phyloP scores from a whole-genome alignment of 768 basidiomycete species.

The Rhizopogon vesiculosus region DNA sequence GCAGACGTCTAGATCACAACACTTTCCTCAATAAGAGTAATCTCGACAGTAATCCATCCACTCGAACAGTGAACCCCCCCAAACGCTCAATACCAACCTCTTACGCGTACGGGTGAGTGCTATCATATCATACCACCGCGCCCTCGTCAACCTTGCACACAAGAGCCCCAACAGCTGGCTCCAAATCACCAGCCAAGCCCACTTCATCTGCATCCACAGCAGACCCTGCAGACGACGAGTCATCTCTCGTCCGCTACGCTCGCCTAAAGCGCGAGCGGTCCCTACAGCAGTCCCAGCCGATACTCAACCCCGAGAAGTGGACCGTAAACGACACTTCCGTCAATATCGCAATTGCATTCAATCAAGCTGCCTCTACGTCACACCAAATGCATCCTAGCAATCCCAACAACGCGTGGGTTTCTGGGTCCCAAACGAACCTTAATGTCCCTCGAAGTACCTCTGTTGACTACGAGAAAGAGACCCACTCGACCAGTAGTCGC shows the following conservation, averaged over 20 bases:
- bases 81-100: slow-evolving; percentile 47
- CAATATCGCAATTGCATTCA: slow-evolving; percentile 79
- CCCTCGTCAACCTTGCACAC: slow-evolving; percentile 13
- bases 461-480: slow-evolving; percentile 72
- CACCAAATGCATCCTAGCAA: slow-evolving; percentile 40
- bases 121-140: slow-evolving; percentile 7
- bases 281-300: slow-evolving; percentile 11
- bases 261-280: slow-evolving; percentile 41
- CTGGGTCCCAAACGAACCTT: slow-evolving; percentile 43
- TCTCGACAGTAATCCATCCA: slow-evolving; percentile 21
- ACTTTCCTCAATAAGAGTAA: slow-evolving; percentile 64
- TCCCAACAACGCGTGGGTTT: slow-evolving; percentile 66
- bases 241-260: slow-evolving; percentile 43
- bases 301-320: slow-evolving; percentile 63
- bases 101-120: slow-evolving; percentile 66
- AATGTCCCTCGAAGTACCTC: slow-evolving; percentile 69
- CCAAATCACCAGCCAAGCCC: slow-evolving; percentile 58
- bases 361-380: slow-evolving; percentile 54
- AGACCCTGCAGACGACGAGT: slow-evolving; percentile 40
- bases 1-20: slow-evolving; percentile 79
- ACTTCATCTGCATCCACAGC: slow-evolving; percentile 33
- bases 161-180: slow-evolving; percentile 52
- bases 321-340: slow-evolving; percentile 79
- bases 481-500: slow-evolving; percentile 47
- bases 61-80: slow-evolving; percentile 22